Evolutionary conservation across 495 filamentous ascomycete species (phyloP).

Genomic region (Trichoderma virens): DNA sequence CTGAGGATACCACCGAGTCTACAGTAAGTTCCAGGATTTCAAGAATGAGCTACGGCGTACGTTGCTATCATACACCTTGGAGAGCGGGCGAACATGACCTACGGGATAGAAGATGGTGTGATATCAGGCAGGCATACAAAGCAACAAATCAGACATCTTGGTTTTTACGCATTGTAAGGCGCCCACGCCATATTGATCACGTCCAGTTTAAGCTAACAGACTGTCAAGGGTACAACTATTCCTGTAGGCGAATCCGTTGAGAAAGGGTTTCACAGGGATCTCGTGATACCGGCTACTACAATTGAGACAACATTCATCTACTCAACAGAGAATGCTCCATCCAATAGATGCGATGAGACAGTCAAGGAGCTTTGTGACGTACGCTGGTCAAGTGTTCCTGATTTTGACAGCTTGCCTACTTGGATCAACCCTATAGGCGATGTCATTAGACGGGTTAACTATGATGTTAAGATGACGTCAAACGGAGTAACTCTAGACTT

Average conservation of each 20-base stretch:
- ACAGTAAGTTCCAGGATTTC: not conserved
- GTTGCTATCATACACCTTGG: not conserved
- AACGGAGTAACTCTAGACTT: conserved; percentile 4
- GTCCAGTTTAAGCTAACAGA: not conserved
- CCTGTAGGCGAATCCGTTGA: not conserved
- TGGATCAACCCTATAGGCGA: not conserved
- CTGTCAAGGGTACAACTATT: not conserved
- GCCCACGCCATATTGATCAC: too few relatives aligned
- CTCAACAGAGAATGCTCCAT: not conserved
- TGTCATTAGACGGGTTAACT: not conserved
- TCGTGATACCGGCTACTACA: not conserved
- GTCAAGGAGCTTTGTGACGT: conserved; percentile 2
- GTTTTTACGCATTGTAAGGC: conserved; percentile 6
- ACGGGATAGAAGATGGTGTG: conserved; percentile 3
- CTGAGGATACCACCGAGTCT: not conserved
- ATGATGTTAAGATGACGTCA: not conserved
- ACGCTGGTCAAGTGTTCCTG: not conserved
- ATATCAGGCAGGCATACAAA: not conserved
- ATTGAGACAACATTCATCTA: not conserved
- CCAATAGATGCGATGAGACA: not conserved
- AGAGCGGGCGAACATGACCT: not conserved
- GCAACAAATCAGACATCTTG: not conserved
- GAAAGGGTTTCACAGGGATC: not conserved
- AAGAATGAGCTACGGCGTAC: not conserved
- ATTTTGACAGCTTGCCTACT: not conserved